Base-by-base conservation (phyloP, 345 rosid genomes). In the Populus euphratica region DNA sequence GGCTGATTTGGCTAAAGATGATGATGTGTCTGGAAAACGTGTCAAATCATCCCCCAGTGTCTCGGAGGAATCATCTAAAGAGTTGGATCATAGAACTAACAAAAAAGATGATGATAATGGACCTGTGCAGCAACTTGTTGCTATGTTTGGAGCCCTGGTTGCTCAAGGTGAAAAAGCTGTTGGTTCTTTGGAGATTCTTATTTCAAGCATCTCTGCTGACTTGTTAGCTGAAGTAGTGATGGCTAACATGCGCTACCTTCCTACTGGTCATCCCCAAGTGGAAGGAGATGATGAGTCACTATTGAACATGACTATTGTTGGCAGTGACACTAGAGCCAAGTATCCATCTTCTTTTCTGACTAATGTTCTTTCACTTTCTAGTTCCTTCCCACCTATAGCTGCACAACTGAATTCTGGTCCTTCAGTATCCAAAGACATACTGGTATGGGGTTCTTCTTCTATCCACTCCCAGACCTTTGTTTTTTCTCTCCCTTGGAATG, bases 161-260 rank as follows among this genome's bases (percentile, higher is more conserved):
- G 96, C 98, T 77, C 97, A 96, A 86, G 98, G 98, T 83, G 99
- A 91, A 86, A 89, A 88, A 52, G 99, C 97, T 83, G 84, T 90
- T 85, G 92, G 88, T 70, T 86, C 92, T 73, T 77, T 96, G 80
- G 97, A 91, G 86, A 88, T 92, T 87, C 97, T 96, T 81, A 96
- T 96, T 87, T 88, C 98, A 74, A 93, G 90, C 77, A 92, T 96
- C 75, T 91, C 94, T 54, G 91, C 96, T 16, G 99, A 96, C 90
- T 88, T 96, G 86, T 93, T 96, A 62, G 96, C 98, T 25, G 99
- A 96, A 77, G 93, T 96, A 69, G 99, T 96, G 81, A 93, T 96
- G 89, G 91, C 97, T 81, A 93, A 96, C 81, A 96, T 96, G 96
- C 82, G 86, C 80, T 84, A 92, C 85, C 94, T 93, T 75, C 92